Conservation (phyloP, 2,329 filamentous ascomycete genomes). For the Cytospora piceae region DNA sequence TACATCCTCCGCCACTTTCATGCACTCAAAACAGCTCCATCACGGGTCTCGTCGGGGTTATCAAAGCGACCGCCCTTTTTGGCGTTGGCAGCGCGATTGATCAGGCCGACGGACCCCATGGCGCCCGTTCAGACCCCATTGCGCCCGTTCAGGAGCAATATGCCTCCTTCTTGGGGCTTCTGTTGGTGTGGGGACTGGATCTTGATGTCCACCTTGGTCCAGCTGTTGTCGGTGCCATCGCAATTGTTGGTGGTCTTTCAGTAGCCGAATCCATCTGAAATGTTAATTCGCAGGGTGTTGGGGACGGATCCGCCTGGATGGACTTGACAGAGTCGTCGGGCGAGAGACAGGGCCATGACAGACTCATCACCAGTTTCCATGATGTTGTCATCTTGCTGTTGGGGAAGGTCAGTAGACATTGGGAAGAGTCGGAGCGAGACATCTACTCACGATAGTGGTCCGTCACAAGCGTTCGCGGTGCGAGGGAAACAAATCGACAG, state of each 20-base stretch:
- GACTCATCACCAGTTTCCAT: slow-evolving; percentile 36
- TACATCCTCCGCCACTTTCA: not conserved
- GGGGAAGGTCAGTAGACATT: not conserved
- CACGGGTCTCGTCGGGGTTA: no score
- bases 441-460: slow-evolving; percentile 36
- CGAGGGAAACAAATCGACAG: slow-evolving; percentile 26
- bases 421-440: not conserved
- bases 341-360: slow-evolving; percentile 43
- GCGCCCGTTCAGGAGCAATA: slow-evolving; percentile 30
- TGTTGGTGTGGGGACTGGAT: slow-evolving; percentile 44
- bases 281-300: slow-evolving; percentile 46
- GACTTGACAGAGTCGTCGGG: slow-evolving; percentile 42
- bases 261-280: slow-evolving; percentile 47
- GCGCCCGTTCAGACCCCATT: no score
- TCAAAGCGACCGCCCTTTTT: no score
- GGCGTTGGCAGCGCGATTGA: slow-evolving; percentile 22
- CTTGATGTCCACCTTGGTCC: slow-evolving; percentile 37
- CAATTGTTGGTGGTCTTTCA: slow-evolving; percentile 44
- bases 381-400: slow-evolving; percentile 41
- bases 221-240: slow-evolving; percentile 41
- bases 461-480: slow-evolving; percentile 44
- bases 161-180: slow-evolving; percentile 40
- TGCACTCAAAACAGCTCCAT: not conserved
- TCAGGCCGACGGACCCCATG: slow-evolving; percentile 27
- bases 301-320: slow-evolving; percentile 40